These are phyloP conservation scores for Phalaenopsis aphrodite DNA, from an alignment of 106 monocot species.

Conservation along the genomic window DNA sequence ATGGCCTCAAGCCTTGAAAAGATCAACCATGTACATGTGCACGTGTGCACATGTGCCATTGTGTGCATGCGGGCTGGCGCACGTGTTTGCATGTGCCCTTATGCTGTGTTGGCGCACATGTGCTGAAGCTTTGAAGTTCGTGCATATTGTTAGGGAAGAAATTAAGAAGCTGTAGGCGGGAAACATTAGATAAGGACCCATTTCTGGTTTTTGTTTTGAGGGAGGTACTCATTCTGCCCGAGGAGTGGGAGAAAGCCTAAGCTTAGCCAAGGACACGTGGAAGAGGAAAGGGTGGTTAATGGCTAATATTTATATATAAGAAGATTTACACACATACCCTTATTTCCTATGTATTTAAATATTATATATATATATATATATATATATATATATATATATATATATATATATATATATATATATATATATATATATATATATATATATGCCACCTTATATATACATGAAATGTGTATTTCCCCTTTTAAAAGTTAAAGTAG, in stretches of 20 bases:
- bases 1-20: neutral
- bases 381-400: too few species aligned
- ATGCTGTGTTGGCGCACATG: neutral
- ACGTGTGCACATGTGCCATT: constrained; percentile 9
- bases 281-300: neutral
- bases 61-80: constrained; percentile 5
- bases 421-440: too few species aligned
- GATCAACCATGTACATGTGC: constrained; percentile 6
- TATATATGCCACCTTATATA: too few species aligned
- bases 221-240: neutral
- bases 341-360: too few species aligned
- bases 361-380: too few species aligned
- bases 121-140: neutral
- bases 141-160: neutral
- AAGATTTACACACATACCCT: too few species aligned
- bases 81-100: constrained; percentile 12
- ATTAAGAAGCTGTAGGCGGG: neutral
- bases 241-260: neutral
- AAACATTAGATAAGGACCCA: neutral
- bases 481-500: too few species aligned
- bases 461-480: too few species aligned
- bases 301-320: too few species aligned
- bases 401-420: too few species aligned
- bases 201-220: neutral
- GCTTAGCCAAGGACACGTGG: neutral